These are phyloP conservation scores for Suillus subluteus DNA, from an alignment of 768 basidiomycete genomes.

Conservation along the genomic window DNA sequence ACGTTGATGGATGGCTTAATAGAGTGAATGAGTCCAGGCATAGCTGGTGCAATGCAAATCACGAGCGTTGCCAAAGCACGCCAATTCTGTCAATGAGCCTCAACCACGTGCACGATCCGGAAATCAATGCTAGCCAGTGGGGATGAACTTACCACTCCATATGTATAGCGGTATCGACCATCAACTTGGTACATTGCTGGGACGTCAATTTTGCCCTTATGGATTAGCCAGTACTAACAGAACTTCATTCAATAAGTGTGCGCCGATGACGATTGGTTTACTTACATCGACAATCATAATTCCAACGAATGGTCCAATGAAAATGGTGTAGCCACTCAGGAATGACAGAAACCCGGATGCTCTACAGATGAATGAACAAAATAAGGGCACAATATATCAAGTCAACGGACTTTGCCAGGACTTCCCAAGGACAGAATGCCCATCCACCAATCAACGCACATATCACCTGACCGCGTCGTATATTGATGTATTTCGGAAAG, in stretches of 20 bases:
- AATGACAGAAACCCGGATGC: slow-evolving; percentile 75
- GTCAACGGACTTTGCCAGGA: slow-evolving; percentile 50
- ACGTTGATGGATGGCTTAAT: slow-evolving; percentile 61
- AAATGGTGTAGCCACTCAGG: slow-evolving; percentile 85
- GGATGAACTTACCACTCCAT: slow-evolving; percentile 57
- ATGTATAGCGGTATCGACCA: slow-evolving; percentile 78
- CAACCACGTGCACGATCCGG: neutral
- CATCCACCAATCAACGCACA: slow-evolving; percentile 85
- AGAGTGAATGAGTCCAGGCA: slow-evolving; percentile 78
- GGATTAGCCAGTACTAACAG: slow-evolving; percentile 76
- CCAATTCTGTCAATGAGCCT: slow-evolving; percentile 67
- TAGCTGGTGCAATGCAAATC: slow-evolving; percentile 64
- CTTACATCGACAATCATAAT: slow-evolving; percentile 66
- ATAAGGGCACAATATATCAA: slow-evolving; percentile 3
- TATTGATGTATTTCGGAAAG: slow-evolving; percentile 78
- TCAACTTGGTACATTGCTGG: slow-evolving; percentile 83
- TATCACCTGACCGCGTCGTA: slow-evolving; percentile 76
- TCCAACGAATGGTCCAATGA: slow-evolving; percentile 84
- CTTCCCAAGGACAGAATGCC: slow-evolving; percentile 88
- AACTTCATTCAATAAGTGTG: slow-evolving; percentile 10
- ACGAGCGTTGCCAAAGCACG: slow-evolving; percentile 72
- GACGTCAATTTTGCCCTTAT: slow-evolving; percentile 72
- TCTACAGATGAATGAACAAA: slow-evolving; percentile 13
- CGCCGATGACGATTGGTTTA: slow-evolving; percentile 10
- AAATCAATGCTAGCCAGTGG: neutral